Evolutionary conservation across 148 eudicot species (phyloP), one percentile per base, ranked within the genome.

Genomic region (Fallopia convolvulus): DNA sequence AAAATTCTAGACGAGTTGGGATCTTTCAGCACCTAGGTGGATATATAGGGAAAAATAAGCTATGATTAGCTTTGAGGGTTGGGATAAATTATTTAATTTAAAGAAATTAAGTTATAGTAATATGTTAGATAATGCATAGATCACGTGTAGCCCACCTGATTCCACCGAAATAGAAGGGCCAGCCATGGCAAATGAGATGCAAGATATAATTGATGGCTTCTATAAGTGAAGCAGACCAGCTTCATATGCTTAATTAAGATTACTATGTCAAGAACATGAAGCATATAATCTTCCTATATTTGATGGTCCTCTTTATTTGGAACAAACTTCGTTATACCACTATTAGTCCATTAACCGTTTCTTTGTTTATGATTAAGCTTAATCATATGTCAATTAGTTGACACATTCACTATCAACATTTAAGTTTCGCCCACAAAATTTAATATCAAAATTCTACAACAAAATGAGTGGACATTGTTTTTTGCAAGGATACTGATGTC

Each of bases 121-220:
- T 48, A 11, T 52, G 17, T 1, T 55, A n/a, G 5, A n/a, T 18
- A 20, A 55, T 55, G 61, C 61, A 68, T 33, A 4, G 72, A 68
- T 68, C 72, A 68, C 72, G 72, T 68, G 72, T 17, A 68, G 20
- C 4, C 72, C 72, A 68, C 72, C 72, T 68, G 72, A 68, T 68
- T 68, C 42, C 72, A 68, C 44, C 72, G 72, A 68, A 68, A 68
- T 68, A 68, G 70, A 68, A 68, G 72, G 72, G 72, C 21, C 46
- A 68, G 21, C 8, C 7, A 44, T 44, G 11, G 10, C 8, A 44
- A 41, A 6, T 68, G 42, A 15, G 72, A 33, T 15, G 72, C 72
- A 68, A 68, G 39, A 4, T 36, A 68, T 68, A 68, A 68, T 68
- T 68, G 72, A 68, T 68, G 72, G 21, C 44, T 39, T 68, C 72